Evolutionary conservation across 2,329 filamentous ascomycete genomes (phyloP), one percentile per base, ranked within the genome.

Genomic region (Pestalotiopsis fici): DNA sequence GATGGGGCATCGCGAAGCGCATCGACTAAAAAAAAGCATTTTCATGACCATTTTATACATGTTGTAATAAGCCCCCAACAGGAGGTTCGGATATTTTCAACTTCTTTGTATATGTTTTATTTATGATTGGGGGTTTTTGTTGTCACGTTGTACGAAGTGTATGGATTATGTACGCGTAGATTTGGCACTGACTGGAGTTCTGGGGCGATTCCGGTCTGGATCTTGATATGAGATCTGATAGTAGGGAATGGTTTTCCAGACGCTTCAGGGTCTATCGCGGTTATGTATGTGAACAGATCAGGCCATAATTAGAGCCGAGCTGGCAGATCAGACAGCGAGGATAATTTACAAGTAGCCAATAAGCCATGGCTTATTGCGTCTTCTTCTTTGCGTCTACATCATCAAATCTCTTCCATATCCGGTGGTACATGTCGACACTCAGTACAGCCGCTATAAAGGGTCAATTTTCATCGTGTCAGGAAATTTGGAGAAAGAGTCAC

Each of bases 1-100:
- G 87, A 60, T 89, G 87, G 87, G 87, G 87, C 2, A 88, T 88
- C 67, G 79, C 85, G 28, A 88, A 89, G 77, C 77, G 86, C 68
- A 80, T 84, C 62, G 85, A 86, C 69, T 86, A 65, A 70, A 28
- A 2, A 9, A 18, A 55, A 39, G n/a, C 43, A 50, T 50, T 4
- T 12, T 27, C 25, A 43, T 62, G 54, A 59, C 43, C 43, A n/a
- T 50, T 11, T 50, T 68, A 65, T 56, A 67, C 68, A 69, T 72
- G 68, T 43, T 69, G 28, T 66, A 50, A 54, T 35, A 39, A 43
- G n/a, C 4, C n/a, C 13, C 54, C 9, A 15, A 12, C n/a, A 56
- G 56, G 37, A 21, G 18, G 11, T 9, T 15, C 39, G 27, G 28
- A 31, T 25, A 18, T 35, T 55, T 55, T 25, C n/a, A 37, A 59